These are phyloP conservation scores for Phlebopus sp. DNA, from an alignment of 1,284 basidiomycete genomes.

Conservation along the genomic window DNA sequence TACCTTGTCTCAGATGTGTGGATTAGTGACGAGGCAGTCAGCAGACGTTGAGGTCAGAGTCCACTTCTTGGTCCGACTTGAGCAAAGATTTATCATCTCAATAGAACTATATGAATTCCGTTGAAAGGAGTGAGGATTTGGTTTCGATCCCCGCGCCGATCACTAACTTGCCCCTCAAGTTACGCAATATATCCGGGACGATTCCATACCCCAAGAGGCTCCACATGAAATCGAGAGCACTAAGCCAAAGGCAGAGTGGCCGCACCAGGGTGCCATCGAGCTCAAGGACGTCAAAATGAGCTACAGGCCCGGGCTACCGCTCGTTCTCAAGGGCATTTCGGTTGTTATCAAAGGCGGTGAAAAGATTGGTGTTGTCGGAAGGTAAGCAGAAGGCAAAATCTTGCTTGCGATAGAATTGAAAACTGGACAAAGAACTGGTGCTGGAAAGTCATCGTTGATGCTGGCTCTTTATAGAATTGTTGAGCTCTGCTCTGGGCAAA, in stretches of 20 bases:
- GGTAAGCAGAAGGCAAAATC: constrained; percentile 30
- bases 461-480: constrained; percentile 43
- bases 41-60: constrained; percentile 60
- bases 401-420: neutral
- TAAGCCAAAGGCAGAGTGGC: constrained; percentile 53
- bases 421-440: constrained; percentile 37
- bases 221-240: constrained; percentile 54
- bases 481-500: constrained; percentile 36
- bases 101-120: constrained; percentile 73
- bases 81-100: neutral
- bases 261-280: constrained; percentile 47
- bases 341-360: constrained; percentile 64
- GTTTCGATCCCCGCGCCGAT: constrained; percentile 8
- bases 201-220: constrained; percentile 61
- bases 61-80: constrained; percentile 5
- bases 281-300: constrained; percentile 54
- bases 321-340: constrained; percentile 58
- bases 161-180: constrained; percentile 33
- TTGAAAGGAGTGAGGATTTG: constrained; percentile 53
- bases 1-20: constrained; percentile 53
- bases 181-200: constrained; percentile 56
- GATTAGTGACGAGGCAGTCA: constrained; percentile 56
- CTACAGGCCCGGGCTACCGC: constrained; percentile 56
- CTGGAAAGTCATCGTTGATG: constrained; percentile 56
- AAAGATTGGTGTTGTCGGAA: constrained; percentile 76